Base-by-base conservation (phyloP, 208 protist species). In the Trypanosoma cruzi region DNA sequence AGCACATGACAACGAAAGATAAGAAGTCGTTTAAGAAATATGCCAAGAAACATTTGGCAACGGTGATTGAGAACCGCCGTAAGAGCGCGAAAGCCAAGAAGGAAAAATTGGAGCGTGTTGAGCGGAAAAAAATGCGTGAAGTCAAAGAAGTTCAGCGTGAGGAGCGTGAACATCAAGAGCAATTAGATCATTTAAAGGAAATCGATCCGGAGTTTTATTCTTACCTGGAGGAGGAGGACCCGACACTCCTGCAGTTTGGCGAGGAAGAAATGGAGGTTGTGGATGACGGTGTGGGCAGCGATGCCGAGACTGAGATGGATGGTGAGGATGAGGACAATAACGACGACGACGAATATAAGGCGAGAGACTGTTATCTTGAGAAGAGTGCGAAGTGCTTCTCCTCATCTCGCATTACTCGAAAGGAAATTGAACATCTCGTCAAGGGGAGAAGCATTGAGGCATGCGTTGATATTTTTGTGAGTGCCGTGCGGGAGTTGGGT, bases 11-110 rank as follows among this genome's bases (percentile, higher is more conserved):
- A 24, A 80, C 69, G 11, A 96, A 96, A 64, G 89, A 90, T 59
- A 96, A 95, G 81, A 96, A 96, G 74, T 95, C 88, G 24, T 96
- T 95, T 63, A 94, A 94, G 77, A 96, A 95, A 79, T 96, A 88
- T 71, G 89, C 92, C 59, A 93, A 92, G 84, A 96, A 96, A 70
- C 92, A 96, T 65, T 79, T 96, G 68, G 88, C 92, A 20, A 79
- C 76, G 40, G 87, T 94, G 50, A 96, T 96, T 73, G 87, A 96
- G 73, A 93, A 82, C 26, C 92, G 90, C 34, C 87, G 90, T 32
- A 94, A 97, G 79, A 88, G 85, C 18, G 84, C 84, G 20, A 93
- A 94, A 77, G 77, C 84, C 0, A 93, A 88, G 77, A 94, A 95
- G 79, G 89, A 97, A 68, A 95, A 92, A 76, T 66, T 86, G 29